These are phyloP conservation scores for Prunus kanzakura DNA, from an alignment of 306 rosid genomes.

Conservation along the genomic window DNA sequence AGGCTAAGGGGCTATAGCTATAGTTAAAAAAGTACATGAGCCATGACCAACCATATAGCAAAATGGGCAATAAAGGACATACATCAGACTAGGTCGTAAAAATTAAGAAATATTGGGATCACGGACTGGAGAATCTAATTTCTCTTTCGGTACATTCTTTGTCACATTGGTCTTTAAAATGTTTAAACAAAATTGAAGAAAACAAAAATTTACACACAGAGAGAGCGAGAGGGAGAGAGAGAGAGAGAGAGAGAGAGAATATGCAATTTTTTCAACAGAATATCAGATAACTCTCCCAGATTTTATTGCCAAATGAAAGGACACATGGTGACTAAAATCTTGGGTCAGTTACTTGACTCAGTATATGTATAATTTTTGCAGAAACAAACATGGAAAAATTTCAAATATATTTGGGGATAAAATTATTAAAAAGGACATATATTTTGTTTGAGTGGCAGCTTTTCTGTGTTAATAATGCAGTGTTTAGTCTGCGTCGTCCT, in stretches of 20 bases:
- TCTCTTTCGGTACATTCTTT: no score
- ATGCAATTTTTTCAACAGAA: background rate
- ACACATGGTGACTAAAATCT: background rate
- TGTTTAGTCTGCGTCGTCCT: background rate
- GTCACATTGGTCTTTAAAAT: no score
- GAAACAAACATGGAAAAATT: background rate
- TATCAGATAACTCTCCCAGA: background rate
- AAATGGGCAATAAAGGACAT: background rate
- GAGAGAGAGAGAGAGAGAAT: background rate
- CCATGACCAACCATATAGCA: conserved; percentile 12
- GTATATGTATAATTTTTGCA: background rate
- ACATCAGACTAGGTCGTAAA: background rate
- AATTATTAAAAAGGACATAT: background rate
- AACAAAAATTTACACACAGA: background rate
- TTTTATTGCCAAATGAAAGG: background rate
- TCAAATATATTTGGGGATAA: background rate
- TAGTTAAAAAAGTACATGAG: background rate
- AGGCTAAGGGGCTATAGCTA: background rate
- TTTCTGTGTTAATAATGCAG: background rate
- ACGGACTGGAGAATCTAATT: conserved; percentile 58
- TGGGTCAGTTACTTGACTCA: background rate
- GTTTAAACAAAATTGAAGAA: no score
- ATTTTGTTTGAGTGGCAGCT: background rate
- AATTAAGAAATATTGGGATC: conserved; percentile 21
- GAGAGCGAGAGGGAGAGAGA: no score